Percentiles rank a stretch among this genome's conserved stretches.
phyloP scores from a whole-genome alignment of 2,329 filamentous ascomycete genomes.

The Colletotrichum destructivum region DNA sequence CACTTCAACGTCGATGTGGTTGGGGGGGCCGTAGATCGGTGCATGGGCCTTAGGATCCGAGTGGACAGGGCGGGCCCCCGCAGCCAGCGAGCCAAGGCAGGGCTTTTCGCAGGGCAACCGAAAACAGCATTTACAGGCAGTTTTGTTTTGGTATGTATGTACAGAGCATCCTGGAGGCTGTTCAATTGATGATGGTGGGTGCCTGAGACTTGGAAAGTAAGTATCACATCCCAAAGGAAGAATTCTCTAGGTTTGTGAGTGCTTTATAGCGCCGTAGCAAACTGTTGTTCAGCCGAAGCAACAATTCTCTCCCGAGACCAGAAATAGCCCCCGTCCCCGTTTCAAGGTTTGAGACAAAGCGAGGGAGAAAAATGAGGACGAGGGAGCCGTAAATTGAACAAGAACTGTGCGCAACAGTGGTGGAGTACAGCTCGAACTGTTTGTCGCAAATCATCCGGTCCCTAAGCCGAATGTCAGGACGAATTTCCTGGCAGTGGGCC shows the following conservation, averaged over 20 bases:
- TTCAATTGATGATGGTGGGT: neutral
- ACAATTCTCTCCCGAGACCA: constrained; percentile 20
- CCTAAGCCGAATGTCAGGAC: constrained; percentile 37
- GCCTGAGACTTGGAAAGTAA: neutral
- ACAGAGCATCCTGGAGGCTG: constrained; percentile 17
- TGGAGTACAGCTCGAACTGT: constrained; percentile 27
- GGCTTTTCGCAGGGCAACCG: constrained; percentile 40
- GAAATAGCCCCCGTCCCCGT: constrained; percentile 1
- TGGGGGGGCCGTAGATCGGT: constrained; percentile 40
- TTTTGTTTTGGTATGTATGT: neutral
- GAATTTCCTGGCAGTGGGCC: constrained; percentile 38
- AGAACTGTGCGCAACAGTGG: neutral
- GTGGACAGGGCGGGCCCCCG: constrained; percentile 27
- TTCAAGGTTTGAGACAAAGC: neutral
- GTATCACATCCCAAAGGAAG: no score
- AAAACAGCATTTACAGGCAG: constrained; percentile 26
- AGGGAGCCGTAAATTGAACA: constrained; percentile 10
- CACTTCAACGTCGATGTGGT: constrained; percentile 21
- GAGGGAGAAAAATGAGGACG: no score
- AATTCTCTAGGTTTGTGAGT: neutral
- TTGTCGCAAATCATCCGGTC: constrained; percentile 39
- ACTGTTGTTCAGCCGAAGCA: constrained; percentile 12
- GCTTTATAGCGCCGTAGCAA: constrained; percentile 1
- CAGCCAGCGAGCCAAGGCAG: constrained; percentile 34
- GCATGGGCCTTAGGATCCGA: constrained; percentile 31